Evolutionary conservation across 805 yeast species (phyloP).

Genomic region (Starmerella riodocensis): DNA sequence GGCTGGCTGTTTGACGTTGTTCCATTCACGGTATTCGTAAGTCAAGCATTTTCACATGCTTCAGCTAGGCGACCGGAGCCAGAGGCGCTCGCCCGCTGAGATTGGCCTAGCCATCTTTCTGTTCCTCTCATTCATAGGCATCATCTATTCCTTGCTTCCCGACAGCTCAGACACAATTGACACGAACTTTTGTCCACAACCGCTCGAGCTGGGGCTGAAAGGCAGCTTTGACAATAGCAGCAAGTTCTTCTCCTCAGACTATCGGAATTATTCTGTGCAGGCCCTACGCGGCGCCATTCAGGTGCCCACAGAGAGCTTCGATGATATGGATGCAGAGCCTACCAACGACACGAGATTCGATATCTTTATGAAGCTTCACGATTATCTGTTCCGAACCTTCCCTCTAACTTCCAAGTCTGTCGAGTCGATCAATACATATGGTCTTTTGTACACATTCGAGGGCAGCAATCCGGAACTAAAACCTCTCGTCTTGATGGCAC

Average conservation of each 20-base stretch:
- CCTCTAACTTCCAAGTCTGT: constrained; percentile 39
- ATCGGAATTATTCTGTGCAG: constrained; percentile 12
- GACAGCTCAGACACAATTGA: constrained; percentile 13
- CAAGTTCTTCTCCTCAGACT: constrained; percentile 13
- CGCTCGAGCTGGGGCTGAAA: constrained; percentile 1
- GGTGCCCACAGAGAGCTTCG: constrained; percentile 53
- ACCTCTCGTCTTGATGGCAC: constrained; percentile 64
- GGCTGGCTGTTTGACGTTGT: too few species aligned
- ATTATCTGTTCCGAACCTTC: constrained; percentile 37
- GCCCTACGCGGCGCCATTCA: constrained; percentile 41
- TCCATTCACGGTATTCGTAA: not conserved
- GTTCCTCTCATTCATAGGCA: constrained; percentile 13
- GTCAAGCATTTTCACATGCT: not conserved
- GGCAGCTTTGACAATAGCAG: constrained; percentile 4
- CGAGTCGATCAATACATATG: constrained; percentile 46
- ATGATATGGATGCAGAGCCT: constrained; percentile 35
- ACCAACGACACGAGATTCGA: constrained; percentile 40
- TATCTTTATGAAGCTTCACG: constrained; percentile 35
- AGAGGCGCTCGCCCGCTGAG: constrained; percentile 18
- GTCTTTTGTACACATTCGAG: constrained; percentile 51
- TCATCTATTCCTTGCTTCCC: constrained; percentile 18
- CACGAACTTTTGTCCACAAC: constrained; percentile 22
- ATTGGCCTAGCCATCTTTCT: constrained; percentile 18
- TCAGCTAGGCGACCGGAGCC: not conserved
- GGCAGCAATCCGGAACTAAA: constrained; percentile 42